Base-by-base conservation (phyloP, 2,329 filamentous ascomycete genomes). In the Nothophoma quercina region DNA sequence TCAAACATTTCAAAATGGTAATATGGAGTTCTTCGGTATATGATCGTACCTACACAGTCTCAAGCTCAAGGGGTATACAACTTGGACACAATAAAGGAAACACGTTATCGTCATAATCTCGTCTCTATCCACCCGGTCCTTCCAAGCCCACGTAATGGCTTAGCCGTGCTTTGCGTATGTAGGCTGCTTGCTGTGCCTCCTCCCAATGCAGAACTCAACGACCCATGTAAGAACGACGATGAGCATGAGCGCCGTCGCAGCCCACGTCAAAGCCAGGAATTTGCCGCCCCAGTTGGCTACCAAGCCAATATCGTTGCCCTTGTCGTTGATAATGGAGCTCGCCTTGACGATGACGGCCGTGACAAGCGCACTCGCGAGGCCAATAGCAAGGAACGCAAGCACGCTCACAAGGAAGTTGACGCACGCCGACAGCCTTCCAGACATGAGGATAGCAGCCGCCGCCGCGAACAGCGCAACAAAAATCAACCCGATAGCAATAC, bases 361-460 rank as follows among this genome's bases (percentile, higher is more conserved):
- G 21, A 86, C 84, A 19, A 93, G 88, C 62, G 91, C 91, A 16
- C 89, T 93, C 39, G 88, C 86, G 44, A 87, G 86, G 3, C 88
- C 88, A 63, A 88, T 81, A 10, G 85, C 75, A 6, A 85, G 32
- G 56, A 85, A 83, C 0, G 81, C 79, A n/a, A 85, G 63, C 33
- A 77, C 64, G 15, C 81, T 72, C 7, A 85, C 62, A 6, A 78
- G 60, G 39, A 82, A 73, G 62, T 85, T 85, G 36, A 80, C 59
- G 16, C 80, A 71, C 2, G 80, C 78, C n/a, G 78, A 72, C 16
- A 82, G 60, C 1, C 77, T 67, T 1, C 78, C 79, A 1, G 72
- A 67, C 10, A 72, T 56, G 58, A 85, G 76, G 44, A 84, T 54
- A 2, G 77, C 77, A 26, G 77, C 56, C 3, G 81, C 47, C 3